phyloP scores from a whole-genome alignment of 2,329 filamentous ascomycete species.

The Chaetomium sp. region DNA sequence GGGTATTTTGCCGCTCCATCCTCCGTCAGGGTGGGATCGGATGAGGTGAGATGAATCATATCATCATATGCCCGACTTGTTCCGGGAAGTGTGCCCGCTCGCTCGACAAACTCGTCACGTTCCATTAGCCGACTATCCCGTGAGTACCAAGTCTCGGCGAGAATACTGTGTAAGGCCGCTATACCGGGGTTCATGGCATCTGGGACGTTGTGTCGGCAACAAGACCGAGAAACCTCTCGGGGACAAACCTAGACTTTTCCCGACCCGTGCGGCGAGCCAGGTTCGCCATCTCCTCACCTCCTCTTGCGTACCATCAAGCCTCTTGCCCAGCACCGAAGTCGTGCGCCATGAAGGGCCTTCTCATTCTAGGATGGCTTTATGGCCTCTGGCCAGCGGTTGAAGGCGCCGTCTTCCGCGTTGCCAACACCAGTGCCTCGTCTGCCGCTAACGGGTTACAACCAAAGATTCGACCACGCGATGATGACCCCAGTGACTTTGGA shows the following conservation, averaged over 20 bases:
- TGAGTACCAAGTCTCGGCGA: background rate
- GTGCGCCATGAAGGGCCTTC: constrained; percentile 7
- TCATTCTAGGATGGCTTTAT: constrained; percentile 8
- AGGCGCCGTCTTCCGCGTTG: constrained; percentile 9
- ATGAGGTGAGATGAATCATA: constrained; percentile 1
- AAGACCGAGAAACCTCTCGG: background rate
- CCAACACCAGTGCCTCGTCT: background rate
- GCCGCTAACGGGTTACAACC: background rate
- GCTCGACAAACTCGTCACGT: background rate
- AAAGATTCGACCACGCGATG: constrained; percentile 5
- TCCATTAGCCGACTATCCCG: background rate
- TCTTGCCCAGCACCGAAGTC: background rate
- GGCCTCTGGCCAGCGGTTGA: constrained; percentile 5
- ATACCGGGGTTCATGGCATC: background rate
- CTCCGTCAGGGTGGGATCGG: no score
- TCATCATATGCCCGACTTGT: background rate
- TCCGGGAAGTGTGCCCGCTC: background rate
- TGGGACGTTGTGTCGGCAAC: background rate
- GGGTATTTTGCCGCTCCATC: background rate
- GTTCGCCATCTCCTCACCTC: background rate
- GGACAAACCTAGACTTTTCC: background rate
- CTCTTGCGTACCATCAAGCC: background rate
- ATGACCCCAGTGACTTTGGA: constrained; percentile 29
- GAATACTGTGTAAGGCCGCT: background rate
- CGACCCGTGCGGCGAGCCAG: background rate